A percentile compares a stretch with the other conserved stretches of the same genome.
phyloP scores from a whole-genome alignment of 2,329 filamentous ascomycete genomes.

The Rutstroemia sydowiana region DNA sequence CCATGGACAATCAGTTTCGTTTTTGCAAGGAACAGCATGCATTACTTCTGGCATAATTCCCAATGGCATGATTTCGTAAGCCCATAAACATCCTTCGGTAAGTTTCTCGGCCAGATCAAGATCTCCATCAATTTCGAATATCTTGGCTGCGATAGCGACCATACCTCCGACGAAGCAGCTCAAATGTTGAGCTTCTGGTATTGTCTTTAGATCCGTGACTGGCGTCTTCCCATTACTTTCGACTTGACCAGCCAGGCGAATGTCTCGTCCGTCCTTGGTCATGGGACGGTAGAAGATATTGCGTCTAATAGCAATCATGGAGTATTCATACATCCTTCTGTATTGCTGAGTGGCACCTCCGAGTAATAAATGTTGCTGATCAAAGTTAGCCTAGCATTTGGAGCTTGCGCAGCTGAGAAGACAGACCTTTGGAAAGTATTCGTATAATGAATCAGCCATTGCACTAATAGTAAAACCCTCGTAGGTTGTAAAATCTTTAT shows the following conservation, averaged over 20 bases:
- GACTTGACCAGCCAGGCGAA: conserved; percentile 43
- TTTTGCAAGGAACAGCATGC: conserved; percentile 31
- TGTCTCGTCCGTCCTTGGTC: conserved; percentile 28
- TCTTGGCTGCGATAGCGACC: conserved; percentile 57
- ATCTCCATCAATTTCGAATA: conserved; percentile 47
- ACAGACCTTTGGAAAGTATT: conserved; percentile 52
- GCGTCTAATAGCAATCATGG: conserved; percentile 38
- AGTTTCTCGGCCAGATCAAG: conserved; percentile 48
- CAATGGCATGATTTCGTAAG: conserved; percentile 47
- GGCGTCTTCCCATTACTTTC: conserved; percentile 11
- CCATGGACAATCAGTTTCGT: conserved; percentile 18
- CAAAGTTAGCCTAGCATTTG: neutral
- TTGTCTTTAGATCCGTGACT: conserved; percentile 20
- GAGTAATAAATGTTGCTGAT: conserved; percentile 15
- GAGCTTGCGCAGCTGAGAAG: neutral
- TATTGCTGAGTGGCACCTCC: conserved; percentile 15
- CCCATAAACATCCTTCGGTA: conserved; percentile 55
- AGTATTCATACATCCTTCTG: conserved; percentile 34
- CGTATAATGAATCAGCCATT: conserved; percentile 50
- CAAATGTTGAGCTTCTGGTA: conserved; percentile 50
- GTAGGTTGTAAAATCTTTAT: conserved; percentile 28
- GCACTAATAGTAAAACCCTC: conserved; percentile 42
- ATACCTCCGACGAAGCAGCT: conserved; percentile 66
- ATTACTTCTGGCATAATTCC: conserved; percentile 55
- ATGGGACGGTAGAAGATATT: conserved; percentile 38